Conservation (phyloP, 495 filamentous ascomycete species). For the Penicillium diatomitis region DNA sequence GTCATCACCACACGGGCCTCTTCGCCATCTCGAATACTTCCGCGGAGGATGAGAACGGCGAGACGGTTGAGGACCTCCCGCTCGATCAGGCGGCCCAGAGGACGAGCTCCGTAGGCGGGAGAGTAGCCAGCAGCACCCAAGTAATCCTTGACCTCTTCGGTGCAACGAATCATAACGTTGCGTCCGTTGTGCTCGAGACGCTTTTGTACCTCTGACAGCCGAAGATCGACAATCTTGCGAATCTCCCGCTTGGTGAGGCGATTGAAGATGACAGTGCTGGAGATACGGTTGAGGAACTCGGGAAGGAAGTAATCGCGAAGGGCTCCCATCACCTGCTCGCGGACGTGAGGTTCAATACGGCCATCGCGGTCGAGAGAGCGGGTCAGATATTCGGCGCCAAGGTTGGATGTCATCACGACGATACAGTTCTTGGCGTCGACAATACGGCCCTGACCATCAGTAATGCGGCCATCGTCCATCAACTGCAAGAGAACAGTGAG, state of each 20-base stretch:
- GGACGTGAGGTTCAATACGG: conserved; percentile 76
- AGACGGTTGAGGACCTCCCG: conserved; percentile 91
- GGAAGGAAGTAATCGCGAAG: conserved; percentile 93
- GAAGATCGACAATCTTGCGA: conserved; percentile 88
- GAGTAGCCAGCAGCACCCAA: conserved; percentile 83
- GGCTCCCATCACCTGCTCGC: conserved; percentile 78
- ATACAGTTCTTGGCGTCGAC: conserved; percentile 97
- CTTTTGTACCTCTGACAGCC: conserved; percentile 82
- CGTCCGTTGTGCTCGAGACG: conserved; percentile 71
- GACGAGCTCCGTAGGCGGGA: conserved; percentile 87
- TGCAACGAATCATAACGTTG: conserved; percentile 68
- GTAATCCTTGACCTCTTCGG: conserved; percentile 79
- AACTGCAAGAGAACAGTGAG: conserved; percentile 93
- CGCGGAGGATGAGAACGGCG: conserved; percentile 80
- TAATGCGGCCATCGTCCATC: conserved; percentile 98
- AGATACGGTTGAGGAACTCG: conserved; percentile 97
- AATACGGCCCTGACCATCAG: conserved; percentile 89
- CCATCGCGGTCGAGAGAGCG: conserved; percentile 69
- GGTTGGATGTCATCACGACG: conserved; percentile 96
- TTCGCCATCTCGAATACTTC: conserved; percentile 79
- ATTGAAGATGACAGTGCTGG: conserved; percentile 95
- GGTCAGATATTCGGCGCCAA: conserved; percentile 89
- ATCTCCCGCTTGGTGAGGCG: conserved; percentile 83
- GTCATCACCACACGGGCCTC: conserved; percentile 66
- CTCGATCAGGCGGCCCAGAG: conserved; percentile 81